A percentile compares a stretch with the other conserved stretches of the same genome.
These are phyloP conservation scores for Colletotrichum tamarilloi DNA, from an alignment of 2,329 filamentous ascomycete genomes.

Conservation along the genomic window DNA sequence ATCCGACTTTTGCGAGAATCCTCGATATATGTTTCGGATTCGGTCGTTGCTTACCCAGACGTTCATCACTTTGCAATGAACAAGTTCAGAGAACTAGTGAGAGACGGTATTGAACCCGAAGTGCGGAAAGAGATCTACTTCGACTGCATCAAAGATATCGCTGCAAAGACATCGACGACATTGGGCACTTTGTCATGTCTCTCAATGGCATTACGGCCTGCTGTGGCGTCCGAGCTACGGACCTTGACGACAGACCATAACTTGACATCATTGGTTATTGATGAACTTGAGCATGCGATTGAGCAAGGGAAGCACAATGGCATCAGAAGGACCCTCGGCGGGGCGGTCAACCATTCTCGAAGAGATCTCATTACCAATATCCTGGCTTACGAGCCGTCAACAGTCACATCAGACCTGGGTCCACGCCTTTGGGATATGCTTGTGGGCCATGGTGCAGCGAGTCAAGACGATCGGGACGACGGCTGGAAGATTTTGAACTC, in stretches of 20 bases:
- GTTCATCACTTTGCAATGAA: conserved; percentile 72
- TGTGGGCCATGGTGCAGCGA: conserved; percentile 72
- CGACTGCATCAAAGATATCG: conserved; percentile 76
- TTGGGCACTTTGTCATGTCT: conserved; percentile 80
- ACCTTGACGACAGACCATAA: conserved; percentile 70
- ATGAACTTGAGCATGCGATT: conserved; percentile 71
- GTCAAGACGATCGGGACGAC: conserved; percentile 68
- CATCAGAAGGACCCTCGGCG: conserved; percentile 58
- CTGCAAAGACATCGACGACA: conserved; percentile 69
- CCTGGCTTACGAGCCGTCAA: conserved; percentile 69
- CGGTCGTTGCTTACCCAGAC: conserved; percentile 67
- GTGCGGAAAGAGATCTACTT: conserved; percentile 72
- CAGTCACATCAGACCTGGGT: conserved; percentile 72
- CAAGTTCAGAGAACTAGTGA: conserved; percentile 71
- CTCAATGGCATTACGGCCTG: conserved; percentile 57
- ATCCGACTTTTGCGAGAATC: conserved; percentile 79
- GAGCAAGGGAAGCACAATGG: conserved; percentile 52
- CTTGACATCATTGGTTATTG: conserved; percentile 70
- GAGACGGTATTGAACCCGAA: conserved; percentile 61
- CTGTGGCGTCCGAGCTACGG: conserved; percentile 62
- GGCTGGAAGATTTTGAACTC: conserved; percentile 76
- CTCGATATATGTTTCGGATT: conserved; percentile 64
- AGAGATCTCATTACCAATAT: conserved; percentile 69
- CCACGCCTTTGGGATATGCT: conserved; percentile 77
- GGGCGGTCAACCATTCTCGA: conserved; percentile 61